These are phyloP conservation scores for Trichoderma gracile DNA, from an alignment of 2,329 filamentous ascomycete genomes.

Conservation along the genomic window DNA sequence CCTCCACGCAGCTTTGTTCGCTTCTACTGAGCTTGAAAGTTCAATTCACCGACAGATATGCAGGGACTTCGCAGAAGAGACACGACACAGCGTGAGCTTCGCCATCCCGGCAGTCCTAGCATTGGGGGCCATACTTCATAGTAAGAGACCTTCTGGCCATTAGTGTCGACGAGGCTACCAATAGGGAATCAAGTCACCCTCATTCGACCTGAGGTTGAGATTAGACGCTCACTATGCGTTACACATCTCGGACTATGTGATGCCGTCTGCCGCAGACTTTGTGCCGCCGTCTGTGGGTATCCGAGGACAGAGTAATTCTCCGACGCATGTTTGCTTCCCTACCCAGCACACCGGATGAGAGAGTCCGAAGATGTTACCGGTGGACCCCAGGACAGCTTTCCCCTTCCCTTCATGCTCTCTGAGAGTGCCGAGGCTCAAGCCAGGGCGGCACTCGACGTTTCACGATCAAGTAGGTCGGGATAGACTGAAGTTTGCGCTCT, in stretches of 20 bases:
- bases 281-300: slow-evolving; percentile 1
- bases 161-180: background rate
- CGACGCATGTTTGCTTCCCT: slow-evolving; percentile 24
- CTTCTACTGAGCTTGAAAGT: background rate
- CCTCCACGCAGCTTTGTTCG: background rate
- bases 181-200: background rate
- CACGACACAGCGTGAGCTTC: background rate
- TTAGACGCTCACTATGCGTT: background rate
- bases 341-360: slow-evolving; percentile 10
- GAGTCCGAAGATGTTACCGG: slow-evolving; percentile 1
- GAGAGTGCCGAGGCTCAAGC: background rate
- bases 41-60: background rate
- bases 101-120: background rate
- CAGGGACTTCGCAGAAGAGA: background rate
- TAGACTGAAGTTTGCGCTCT: slow-evolving; percentile 23
- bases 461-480: background rate
- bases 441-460: background rate
- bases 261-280: slow-evolving; percentile 12
- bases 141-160: background rate
- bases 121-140: background rate
- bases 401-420: background rate
- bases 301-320: slow-evolving; percentile 22
- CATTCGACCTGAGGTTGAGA: background rate
- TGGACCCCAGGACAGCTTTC: background rate
- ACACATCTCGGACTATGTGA: slow-evolving; percentile 13